phyloP scores from a whole-genome alignment of 441 rosid species.

The Arabidopsis hybrid region DNA sequence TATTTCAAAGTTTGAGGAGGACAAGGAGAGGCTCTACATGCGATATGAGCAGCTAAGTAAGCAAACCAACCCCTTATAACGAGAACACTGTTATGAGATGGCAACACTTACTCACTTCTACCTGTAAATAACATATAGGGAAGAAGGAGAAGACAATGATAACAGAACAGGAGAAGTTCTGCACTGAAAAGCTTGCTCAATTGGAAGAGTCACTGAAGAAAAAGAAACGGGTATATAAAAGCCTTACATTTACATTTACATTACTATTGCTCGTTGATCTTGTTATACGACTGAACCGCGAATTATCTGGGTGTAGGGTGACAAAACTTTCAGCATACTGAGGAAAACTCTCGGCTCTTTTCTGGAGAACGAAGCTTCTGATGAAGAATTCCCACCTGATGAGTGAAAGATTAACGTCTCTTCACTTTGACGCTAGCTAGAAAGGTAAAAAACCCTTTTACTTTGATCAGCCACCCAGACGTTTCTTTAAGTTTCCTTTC shows the following conservation, averaged over 20 bases:
- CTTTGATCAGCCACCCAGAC: conserved; percentile 10
- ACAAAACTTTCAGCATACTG: conserved; percentile 80
- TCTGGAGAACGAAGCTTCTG: conserved; percentile 69
- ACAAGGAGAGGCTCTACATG: conserved; percentile 74
- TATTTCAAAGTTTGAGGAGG: conserved; percentile 74
- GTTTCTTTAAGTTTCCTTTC: neutral
- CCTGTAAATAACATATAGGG: conserved; percentile 54
- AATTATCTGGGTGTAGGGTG: conserved; percentile 56
- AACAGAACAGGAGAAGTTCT: conserved; percentile 66
- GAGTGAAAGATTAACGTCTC: conserved; percentile 50
- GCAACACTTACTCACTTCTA: conserved; percentile 27
- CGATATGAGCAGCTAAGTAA: conserved; percentile 85
- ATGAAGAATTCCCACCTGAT: conserved; percentile 79
- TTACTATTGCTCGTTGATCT: neutral
- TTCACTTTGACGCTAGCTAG: neutral
- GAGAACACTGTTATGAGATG: conserved; percentile 21
- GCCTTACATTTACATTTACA: neutral
- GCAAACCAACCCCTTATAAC: conserved; percentile 35
- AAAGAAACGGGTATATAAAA: conserved; percentile 65
- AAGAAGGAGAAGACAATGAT: conserved; percentile 76
- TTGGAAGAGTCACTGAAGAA: conserved; percentile 76
- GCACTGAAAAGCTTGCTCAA: conserved; percentile 66
- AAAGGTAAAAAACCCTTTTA: conserved; percentile 23
- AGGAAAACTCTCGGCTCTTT: conserved; percentile 81
- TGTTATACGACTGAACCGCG: neutral